These are phyloP conservation scores for Prunus persica DNA, from an alignment of 306 rosid genomes.

Conservation along the genomic window DNA sequence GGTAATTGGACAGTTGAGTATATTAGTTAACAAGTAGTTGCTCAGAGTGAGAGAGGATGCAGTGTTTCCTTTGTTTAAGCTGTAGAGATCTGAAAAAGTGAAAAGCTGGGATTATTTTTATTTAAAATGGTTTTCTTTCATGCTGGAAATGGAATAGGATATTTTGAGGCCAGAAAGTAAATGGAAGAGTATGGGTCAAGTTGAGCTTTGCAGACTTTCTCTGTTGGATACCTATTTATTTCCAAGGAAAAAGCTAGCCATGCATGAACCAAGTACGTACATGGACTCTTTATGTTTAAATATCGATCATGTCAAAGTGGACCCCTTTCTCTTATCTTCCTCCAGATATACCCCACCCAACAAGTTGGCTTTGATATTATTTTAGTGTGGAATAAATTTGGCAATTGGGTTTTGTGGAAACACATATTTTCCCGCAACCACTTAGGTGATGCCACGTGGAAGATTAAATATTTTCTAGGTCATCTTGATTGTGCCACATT, in stretches of 20 bases:
- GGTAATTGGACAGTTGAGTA: too few species aligned
- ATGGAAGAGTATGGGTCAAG: slow-evolving; percentile 16
- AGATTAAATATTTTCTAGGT: too few species aligned
- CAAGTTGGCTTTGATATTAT: slow-evolving; percentile 8
- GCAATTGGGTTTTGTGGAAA: neutral
- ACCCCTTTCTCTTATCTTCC: slow-evolving; percentile 16
- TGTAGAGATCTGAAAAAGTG: too few species aligned
- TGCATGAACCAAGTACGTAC: slow-evolving; percentile 85
- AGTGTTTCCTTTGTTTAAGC: too few species aligned
- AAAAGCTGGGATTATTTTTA: too few species aligned
- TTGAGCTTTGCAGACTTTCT: slow-evolving; percentile 3
- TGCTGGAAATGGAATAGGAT: neutral
- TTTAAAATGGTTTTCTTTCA: too few species aligned
- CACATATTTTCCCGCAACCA: too few species aligned
- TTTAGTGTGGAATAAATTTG: neutral
- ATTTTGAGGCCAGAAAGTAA: neutral
- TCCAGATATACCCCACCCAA: slow-evolving; percentile 7
- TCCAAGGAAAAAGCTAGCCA: slow-evolving; percentile 24
- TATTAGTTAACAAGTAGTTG: too few species aligned
- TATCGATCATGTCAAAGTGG: slow-evolving; percentile 22
- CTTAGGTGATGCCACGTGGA: too few species aligned
- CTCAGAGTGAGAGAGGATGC: too few species aligned
- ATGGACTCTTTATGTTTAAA: slow-evolving; percentile 26
- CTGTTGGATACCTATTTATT: neutral
- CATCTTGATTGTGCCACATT: too few species aligned